Evolutionary conservation across 495 filamentous ascomycete species (phyloP).

Genomic region (Schizothecium vesticola): DNA sequence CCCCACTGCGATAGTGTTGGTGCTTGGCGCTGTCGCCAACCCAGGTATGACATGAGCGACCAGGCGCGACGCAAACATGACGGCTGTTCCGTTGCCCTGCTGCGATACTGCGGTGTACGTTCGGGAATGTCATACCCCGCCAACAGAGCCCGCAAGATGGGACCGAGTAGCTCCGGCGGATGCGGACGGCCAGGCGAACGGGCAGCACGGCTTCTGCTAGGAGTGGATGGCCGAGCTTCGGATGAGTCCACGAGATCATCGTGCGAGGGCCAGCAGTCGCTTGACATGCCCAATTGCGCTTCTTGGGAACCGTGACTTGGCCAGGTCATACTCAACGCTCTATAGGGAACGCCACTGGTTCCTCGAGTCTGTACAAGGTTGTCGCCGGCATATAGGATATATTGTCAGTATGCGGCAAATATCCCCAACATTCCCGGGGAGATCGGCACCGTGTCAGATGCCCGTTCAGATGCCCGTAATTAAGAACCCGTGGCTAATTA

Average conservation of each 20-base stretch:
- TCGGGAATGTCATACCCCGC: not conserved
- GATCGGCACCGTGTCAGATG: not conserved
- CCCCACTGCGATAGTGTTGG: not conserved
- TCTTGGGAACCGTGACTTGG: not conserved
- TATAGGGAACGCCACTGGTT: slow-evolving; percentile 8
- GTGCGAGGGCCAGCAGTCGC: not conserved
- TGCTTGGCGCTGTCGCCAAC: not conserved
- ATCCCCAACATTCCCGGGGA: not conserved
- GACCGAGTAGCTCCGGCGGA: not conserved
- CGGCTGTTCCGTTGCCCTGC: not conserved
- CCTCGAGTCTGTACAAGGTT: slow-evolving; percentile 18
- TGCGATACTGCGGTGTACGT: not conserved
- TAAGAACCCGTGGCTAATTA: not conserved
- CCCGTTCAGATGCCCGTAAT: not conserved
- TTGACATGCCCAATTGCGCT: not conserved
- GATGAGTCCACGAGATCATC: not conserved
- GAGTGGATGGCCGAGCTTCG: not conserved
- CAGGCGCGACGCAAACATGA: not conserved
- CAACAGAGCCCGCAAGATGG: not conserved
- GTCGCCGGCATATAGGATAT: slow-evolving; percentile 8
- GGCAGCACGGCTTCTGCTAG: not conserved
- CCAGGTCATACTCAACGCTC: not conserved
- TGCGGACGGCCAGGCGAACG: not conserved
- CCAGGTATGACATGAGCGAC: not conserved
- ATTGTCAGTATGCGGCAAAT: not conserved